Conservation (phyloP, 2,329 filamentous ascomycete species). For the Penicillium sp. region DNA sequence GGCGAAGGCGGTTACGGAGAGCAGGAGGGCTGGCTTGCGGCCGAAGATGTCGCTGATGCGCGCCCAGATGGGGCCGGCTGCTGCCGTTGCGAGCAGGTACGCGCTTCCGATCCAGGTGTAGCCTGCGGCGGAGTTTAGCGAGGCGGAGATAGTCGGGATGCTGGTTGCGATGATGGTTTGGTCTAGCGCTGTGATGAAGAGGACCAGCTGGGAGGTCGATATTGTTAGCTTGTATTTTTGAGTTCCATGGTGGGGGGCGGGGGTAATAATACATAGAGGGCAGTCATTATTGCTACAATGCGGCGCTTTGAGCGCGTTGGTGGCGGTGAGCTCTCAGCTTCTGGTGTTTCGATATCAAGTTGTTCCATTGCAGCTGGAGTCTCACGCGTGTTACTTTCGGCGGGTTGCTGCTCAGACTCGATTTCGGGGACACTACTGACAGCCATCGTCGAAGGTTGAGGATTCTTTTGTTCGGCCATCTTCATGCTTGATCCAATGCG, state of each 20-base stretch:
- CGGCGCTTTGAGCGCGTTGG: background rate
- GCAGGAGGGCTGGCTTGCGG: background rate
- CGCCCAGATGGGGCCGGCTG: conserved; percentile 7
- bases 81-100: conserved; percentile 6
- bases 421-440: background rate
- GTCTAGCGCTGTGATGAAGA: conserved; percentile 15
- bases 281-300: background rate
- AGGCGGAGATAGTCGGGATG: conserved; percentile 6
- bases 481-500: background rate
- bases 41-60: conserved; percentile 16
- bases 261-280: background rate
- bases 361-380: background rate
- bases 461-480: background rate
- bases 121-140: conserved; percentile 9
- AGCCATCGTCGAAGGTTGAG: background rate
- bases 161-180: conserved; percentile 15
- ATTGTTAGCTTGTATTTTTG: background rate
- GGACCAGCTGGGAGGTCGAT: background rate
- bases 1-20: conserved; percentile 54
- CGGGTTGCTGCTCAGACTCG: background rate
- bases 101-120: conserved; percentile 18
- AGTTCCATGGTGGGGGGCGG: no score
- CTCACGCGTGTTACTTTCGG: background rate
- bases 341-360: background rate
- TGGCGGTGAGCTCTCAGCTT: background rate